phyloP scores from a whole-genome alignment of 2,329 filamentous ascomycete genomes.

The Pseudogymnoascus sp. region DNA sequence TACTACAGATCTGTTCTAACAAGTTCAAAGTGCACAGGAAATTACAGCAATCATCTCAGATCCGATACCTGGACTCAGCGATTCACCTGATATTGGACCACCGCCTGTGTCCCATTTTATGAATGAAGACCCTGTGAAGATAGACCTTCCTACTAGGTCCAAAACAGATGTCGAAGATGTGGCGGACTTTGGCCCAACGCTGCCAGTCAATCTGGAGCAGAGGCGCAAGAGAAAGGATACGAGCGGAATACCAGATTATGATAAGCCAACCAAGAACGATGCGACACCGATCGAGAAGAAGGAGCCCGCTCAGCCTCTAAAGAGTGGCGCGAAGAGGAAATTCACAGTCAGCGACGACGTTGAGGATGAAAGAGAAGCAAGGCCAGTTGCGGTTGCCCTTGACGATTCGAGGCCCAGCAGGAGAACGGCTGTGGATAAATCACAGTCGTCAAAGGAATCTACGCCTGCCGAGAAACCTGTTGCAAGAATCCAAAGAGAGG shows the following conservation, averaged over 20 bases:
- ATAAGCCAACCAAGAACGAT: constrained; percentile 11
- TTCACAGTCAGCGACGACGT: constrained; percentile 48
- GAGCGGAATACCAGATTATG: constrained; percentile 15
- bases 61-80: constrained; percentile 33
- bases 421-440: constrained; percentile 25
- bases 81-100: constrained; percentile 63
- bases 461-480: constrained; percentile 16
- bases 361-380: constrained; percentile 31
- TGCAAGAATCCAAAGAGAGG: constrained; percentile 19
- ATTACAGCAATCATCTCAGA: constrained; percentile 22
- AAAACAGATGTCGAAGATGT: constrained; percentile 18
- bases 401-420: constrained; percentile 24
- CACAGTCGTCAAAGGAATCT: background rate
- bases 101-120: constrained; percentile 53
- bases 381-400: constrained; percentile 24
- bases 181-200: constrained; percentile 18
- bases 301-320: constrained; percentile 29
- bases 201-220: constrained; percentile 29
- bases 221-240: constrained; percentile 28
- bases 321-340: constrained; percentile 52
- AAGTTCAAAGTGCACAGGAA: constrained; percentile 25
- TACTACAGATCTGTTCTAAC: constrained; percentile 27
- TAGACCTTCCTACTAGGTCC: constrained; percentile 39
- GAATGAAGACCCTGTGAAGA: constrained; percentile 48
- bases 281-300: constrained; percentile 9